A percentile compares a stretch with the other conserved stretches of the same genome.
Evolutionary conservation across 768 basidiomycete species (phyloP).

Genomic region (Guyanaporus albipodus): DNA sequence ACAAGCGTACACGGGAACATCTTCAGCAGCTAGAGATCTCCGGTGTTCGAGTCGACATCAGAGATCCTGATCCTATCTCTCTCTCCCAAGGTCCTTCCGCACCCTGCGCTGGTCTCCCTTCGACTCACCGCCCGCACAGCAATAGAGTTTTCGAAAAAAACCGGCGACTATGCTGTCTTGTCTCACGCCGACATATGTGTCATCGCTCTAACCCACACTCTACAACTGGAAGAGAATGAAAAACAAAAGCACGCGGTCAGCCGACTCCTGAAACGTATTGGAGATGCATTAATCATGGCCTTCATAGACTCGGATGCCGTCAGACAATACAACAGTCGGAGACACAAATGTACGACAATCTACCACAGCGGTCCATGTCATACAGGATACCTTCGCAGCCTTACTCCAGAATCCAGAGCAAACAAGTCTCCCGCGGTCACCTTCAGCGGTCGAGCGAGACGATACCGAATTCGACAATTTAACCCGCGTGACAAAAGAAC

Average conservation of each 20-base stretch:
- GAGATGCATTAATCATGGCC: neutral
- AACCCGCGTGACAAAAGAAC: constrained; percentile 1
- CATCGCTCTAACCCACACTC: constrained; percentile 79
- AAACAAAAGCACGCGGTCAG: constrained; percentile 30
- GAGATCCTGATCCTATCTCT: constrained; percentile 65
- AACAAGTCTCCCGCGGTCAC: neutral
- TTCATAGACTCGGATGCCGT: constrained; percentile 10
- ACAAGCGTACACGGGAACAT: constrained; percentile 82
- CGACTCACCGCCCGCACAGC: constrained; percentile 46
- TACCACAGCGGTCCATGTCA: neutral
- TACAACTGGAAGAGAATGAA: constrained; percentile 55
- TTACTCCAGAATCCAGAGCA: constrained; percentile 1
- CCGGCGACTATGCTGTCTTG: constrained; percentile 91
- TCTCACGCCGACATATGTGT: constrained; percentile 90
- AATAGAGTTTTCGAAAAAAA: constrained; percentile 88
- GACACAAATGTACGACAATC: constrained; percentile 1
- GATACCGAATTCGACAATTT: constrained; percentile 16
- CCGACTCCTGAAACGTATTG: constrained; percentile 5
- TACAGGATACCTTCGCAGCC: neutral
- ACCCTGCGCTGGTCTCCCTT: constrained; percentile 1
- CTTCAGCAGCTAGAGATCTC: constrained; percentile 74
- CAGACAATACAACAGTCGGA: neutral
- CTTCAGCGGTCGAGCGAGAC: neutral
- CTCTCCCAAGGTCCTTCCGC: constrained; percentile 53
- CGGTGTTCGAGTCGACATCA: constrained; percentile 70